A percentile compares a stretch with the other conserved stretches of the same genome.
phyloP scores from a whole-genome alignment of 768 basidiomycete species.

The Pisolithus tinctorius region DNA sequence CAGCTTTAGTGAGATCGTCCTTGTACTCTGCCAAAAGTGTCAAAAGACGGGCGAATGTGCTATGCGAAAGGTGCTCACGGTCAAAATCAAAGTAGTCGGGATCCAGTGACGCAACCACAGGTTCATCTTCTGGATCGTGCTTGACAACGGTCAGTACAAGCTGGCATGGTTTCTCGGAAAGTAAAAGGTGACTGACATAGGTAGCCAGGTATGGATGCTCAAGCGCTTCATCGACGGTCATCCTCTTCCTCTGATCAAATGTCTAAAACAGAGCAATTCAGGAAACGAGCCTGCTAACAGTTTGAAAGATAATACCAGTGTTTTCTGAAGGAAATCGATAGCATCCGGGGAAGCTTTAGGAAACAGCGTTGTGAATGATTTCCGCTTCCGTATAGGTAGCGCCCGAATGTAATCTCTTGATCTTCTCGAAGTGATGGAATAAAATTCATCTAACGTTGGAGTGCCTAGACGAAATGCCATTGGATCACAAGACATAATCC shows the following conservation, averaged over 20 bases:
- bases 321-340: conserved; percentile 66
- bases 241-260: conserved; percentile 82
- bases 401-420: conserved; percentile 86
- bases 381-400: conserved; percentile 74
- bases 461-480: conserved; percentile 42
- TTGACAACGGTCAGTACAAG: conserved; percentile 20
- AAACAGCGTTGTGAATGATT: conserved; percentile 65
- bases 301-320: conserved; percentile 40
- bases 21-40: conserved; percentile 45
- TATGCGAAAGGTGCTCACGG: conserved; percentile 35
- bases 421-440: conserved; percentile 78
- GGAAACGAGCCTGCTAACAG: conserved; percentile 27
- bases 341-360: conserved; percentile 70
- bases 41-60: conserved; percentile 1
- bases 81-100: conserved; percentile 91
- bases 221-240: conserved; percentile 77
- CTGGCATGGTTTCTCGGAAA: background rate
- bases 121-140: conserved; percentile 91
- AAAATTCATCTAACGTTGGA: conserved; percentile 85
- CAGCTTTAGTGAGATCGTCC: conserved; percentile 68
- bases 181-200: conserved; percentile 42
- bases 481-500: conserved; percentile 14
- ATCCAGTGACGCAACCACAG: conserved; percentile 69
- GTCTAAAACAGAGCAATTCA: conserved; percentile 36
- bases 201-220: conserved; percentile 77